phyloP scores from a whole-genome alignment of 306 rosid genomes.

The Lupinus albus region DNA sequence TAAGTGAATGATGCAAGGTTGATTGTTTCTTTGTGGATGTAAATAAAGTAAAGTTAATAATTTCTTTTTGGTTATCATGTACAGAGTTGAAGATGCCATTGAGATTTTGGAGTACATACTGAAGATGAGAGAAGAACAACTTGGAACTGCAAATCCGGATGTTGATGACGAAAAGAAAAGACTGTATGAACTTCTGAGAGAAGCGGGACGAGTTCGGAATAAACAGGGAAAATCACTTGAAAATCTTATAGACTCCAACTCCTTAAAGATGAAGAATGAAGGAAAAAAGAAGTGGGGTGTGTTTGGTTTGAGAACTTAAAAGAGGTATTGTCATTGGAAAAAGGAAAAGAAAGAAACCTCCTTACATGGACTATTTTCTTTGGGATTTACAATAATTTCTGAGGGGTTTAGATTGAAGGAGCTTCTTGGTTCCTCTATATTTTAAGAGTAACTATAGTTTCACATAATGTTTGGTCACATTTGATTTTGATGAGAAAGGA shows the following conservation, averaged over 20 bases:
- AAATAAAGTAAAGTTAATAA: neutral
- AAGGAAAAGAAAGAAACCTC: neutral
- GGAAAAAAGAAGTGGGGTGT: constrained; percentile 40
- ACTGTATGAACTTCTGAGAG: too few species aligned
- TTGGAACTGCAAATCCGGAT: too few species aligned
- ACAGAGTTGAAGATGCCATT: constrained; percentile 82
- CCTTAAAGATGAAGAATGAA: constrained; percentile 44
- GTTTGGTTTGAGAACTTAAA: constrained; percentile 44
- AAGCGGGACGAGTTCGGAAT: constrained; percentile 39
- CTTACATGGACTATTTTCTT: neutral
- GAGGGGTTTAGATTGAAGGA: constrained; percentile 11
- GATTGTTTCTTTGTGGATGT: constrained; percentile 24
- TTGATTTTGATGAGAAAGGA: too few species aligned
- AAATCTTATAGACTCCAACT: too few species aligned
- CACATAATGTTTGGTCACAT: neutral
- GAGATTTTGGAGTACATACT: constrained; percentile 41
- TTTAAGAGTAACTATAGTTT: constrained; percentile 28
- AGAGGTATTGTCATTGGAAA: neutral
- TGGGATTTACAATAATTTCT: constrained; percentile 6
- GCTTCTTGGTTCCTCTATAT: constrained; percentile 18
- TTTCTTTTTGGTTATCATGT: constrained; percentile 11
- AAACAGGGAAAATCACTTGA: too few species aligned
- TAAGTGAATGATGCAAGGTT: constrained; percentile 5
- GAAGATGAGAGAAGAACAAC: too few species aligned
- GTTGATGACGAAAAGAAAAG: too few species aligned